A percentile compares a stretch with the other conserved stretches of the same genome.
phyloP scores from a whole-genome alignment of 352 stramenopile species.

The Globisporangium mamillatum region DNA sequence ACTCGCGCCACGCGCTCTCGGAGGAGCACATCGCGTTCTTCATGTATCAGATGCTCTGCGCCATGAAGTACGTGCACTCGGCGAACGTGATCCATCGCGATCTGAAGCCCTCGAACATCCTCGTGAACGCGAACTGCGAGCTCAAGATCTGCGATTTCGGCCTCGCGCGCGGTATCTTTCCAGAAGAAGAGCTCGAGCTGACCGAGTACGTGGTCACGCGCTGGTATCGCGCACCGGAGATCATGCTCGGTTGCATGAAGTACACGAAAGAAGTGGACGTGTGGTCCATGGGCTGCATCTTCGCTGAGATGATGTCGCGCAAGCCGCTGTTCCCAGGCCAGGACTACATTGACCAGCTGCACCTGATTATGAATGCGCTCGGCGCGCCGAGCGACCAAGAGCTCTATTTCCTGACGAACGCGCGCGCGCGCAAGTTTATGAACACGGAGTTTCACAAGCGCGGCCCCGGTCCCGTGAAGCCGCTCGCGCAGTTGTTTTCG shows the following conservation, averaged over 20 bases:
- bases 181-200: slow-evolving; percentile 33
- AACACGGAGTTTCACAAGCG: slow-evolving; percentile 79
- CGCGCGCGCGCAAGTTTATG: slow-evolving; percentile 79
- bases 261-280: slow-evolving; percentile 90
- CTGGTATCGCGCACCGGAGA: neutral
- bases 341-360: slow-evolving; percentile 94
- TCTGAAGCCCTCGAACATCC: slow-evolving; percentile 97
- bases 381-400: slow-evolving; percentile 93
- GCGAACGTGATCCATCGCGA: slow-evolving; percentile 95
- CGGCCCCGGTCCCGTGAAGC: slow-evolving; percentile 58
- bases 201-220: slow-evolving; percentile 88
- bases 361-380: slow-evolving; percentile 96
- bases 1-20: slow-evolving; percentile 80
- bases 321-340: slow-evolving; percentile 97
- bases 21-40: slow-evolving; percentile 89
- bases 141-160: slow-evolving; percentile 93
- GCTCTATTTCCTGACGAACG: slow-evolving; percentile 97
- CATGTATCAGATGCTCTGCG: slow-evolving; percentile 90
- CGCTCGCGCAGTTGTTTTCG: slow-evolving; percentile 70
- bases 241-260: slow-evolving; percentile 75
- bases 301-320: slow-evolving; percentile 97
- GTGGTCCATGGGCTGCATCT: slow-evolving; percentile 98
- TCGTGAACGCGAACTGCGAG: slow-evolving; percentile 93
- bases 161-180: slow-evolving; percentile 75
- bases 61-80: slow-evolving; percentile 92